phyloP scores from a whole-genome alignment of 352 stramenopile species.

The Thalassiosira mediterranea region DNA sequence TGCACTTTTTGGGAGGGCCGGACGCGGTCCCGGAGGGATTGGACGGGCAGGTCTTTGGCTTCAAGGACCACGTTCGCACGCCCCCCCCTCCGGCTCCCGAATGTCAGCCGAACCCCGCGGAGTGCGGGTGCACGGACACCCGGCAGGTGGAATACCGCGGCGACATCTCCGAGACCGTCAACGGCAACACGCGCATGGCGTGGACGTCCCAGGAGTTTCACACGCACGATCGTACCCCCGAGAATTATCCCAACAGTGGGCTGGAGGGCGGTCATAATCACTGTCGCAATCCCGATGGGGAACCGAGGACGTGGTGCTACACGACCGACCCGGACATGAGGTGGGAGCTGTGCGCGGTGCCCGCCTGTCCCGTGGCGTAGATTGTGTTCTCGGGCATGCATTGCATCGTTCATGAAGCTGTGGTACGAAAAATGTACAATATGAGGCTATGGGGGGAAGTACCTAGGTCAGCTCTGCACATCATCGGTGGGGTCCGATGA shows the following conservation, averaged over 20 bases:
- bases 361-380: no score
- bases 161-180: slow-evolving; percentile 7
- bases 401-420: no score
- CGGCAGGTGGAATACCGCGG: slow-evolving; percentile 36
- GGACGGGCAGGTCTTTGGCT: slow-evolving; percentile 17
- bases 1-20: slow-evolving; percentile 9
- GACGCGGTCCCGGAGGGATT: background rate
- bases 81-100: slow-evolving; percentile 3
- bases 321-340: slow-evolving; percentile 10
- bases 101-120: background rate
- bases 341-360: slow-evolving; percentile 27
- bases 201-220: slow-evolving; percentile 26
- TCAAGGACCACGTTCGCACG: slow-evolving; percentile 9
- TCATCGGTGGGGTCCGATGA: no score
- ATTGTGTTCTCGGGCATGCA: no score
- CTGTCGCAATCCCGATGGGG: slow-evolving; percentile 33
- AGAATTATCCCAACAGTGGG: slow-evolving; percentile 25
- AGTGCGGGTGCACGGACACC: slow-evolving; percentile 11
- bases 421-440: no score
- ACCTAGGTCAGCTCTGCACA: no score
- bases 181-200: slow-evolving; percentile 24
- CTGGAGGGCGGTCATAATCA: slow-evolving; percentile 41
- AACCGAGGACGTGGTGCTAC: slow-evolving; percentile 35
- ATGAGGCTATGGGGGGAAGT: no score
- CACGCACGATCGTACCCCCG: slow-evolving; percentile 20